Conservation (phyloP, 1,284 basidiomycete genomes). For the Vanrija sp. region DNA sequence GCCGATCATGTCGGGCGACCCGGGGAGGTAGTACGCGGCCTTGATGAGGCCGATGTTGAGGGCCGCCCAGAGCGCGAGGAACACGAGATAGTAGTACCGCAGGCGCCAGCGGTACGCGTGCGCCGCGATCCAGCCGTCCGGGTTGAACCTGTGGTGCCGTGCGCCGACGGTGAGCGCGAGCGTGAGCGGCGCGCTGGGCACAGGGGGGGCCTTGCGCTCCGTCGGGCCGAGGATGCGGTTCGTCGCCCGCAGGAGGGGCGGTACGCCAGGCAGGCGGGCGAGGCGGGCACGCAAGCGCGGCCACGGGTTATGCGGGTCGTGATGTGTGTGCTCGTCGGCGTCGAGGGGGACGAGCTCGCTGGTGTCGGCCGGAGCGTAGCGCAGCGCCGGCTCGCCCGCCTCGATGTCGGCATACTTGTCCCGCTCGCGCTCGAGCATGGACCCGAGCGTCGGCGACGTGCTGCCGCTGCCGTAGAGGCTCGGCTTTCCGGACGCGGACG, state of each 20-base stretch:
- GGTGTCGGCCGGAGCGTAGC: not conserved
- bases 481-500: not conserved
- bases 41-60: slow-evolving; percentile 35
- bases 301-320: not conserved
- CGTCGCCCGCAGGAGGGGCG: not conserved
- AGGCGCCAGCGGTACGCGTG: not conserved
- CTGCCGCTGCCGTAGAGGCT: too few species aligned
- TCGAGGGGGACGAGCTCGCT: not conserved
- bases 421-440: too few species aligned
- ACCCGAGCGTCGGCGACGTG: too few species aligned
- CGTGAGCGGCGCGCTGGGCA: not conserved
- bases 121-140: slow-evolving; percentile 1
- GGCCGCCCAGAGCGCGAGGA: slow-evolving; percentile 29
- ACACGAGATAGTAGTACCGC: slow-evolving; percentile 16
- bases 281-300: not conserved
- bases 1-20: slow-evolving; percentile 19
- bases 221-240: slow-evolving; percentile 9
- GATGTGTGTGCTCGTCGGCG: not conserved
- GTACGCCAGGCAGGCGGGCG: not conserved
- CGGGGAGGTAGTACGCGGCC: slow-evolving; percentile 34
- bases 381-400: not conserved
- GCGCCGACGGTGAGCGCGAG: not conserved
- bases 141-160: not conserved
- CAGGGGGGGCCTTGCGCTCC: not conserved
- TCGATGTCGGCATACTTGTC: too few species aligned